A percentile compares a stretch with the other conserved stretches of the same genome.
phyloP scores from a whole-genome alignment of 2,329 filamentous ascomycete genomes.

The Diaporthe caulivora region DNA sequence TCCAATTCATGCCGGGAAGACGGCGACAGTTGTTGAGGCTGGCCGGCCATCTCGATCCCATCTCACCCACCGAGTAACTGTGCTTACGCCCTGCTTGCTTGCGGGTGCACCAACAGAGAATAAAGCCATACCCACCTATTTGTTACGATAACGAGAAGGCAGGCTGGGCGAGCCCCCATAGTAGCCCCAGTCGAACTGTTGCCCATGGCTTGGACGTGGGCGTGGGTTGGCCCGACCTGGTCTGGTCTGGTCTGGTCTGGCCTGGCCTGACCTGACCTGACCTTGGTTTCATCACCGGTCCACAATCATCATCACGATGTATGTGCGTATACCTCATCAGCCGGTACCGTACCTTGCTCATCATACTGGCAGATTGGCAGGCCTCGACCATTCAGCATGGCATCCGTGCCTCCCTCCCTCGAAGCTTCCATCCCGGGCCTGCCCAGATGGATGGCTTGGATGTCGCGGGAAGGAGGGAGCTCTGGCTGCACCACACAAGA shows the following conservation, averaged over 20 bases:
- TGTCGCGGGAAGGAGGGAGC: background rate
- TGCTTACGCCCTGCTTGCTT: constrained; percentile 12
- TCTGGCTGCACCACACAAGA: background rate
- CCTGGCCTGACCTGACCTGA: constrained; percentile 9
- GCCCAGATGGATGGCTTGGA: background rate
- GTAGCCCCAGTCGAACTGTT: constrained; percentile 6
- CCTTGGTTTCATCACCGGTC: constrained; percentile 23
- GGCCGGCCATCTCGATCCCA: constrained; percentile 18
- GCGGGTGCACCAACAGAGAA: background rate
- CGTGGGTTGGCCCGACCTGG: background rate
- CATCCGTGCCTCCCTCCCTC: background rate
- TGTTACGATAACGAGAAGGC: background rate
- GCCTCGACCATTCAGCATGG: background rate
- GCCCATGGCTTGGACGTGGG: too few relatives aligned
- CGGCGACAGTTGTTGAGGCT: background rate
- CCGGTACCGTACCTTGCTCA: background rate
- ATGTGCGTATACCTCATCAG: too few relatives aligned
- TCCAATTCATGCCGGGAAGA: background rate
- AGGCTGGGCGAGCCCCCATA: background rate
- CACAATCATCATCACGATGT: background rate
- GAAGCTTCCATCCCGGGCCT: background rate
- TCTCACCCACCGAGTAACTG: background rate
- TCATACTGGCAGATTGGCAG: background rate
- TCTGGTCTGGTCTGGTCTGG: background rate
- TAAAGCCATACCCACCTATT: background rate